Conservation (phyloP, 1,139 yeast species). For the Yamadazyma epiphylla region DNA sequence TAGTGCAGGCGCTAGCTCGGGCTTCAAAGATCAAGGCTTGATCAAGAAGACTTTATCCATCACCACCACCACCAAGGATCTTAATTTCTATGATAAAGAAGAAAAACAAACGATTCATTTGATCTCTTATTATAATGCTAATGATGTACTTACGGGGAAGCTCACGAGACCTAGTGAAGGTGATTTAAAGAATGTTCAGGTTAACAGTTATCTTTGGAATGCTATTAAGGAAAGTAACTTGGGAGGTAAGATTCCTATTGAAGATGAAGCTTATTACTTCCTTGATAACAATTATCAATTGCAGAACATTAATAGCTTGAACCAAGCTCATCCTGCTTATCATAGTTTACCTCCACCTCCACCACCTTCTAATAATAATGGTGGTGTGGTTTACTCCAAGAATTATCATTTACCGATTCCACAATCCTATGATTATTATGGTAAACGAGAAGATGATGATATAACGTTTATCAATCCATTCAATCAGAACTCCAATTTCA, state of each 20-base stretch:
- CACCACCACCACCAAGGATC: conserved; percentile 35
- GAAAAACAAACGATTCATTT: conserved; percentile 61
- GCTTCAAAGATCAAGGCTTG: conserved; percentile 71
- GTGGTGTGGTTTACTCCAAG: conserved; percentile 8
- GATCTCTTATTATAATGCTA: conserved; percentile 72
- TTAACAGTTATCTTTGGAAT: conserved; percentile 58
- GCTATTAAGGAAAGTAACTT: conserved; percentile 59
- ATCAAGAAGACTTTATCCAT: conserved; percentile 80
- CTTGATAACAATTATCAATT: conserved; percentile 46
- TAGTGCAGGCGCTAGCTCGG: conserved; percentile 42
- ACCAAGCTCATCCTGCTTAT: conserved; percentile 5
- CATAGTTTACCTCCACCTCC: conserved; percentile 3
- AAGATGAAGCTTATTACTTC: conserved; percentile 51
- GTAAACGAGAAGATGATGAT: conserved; percentile 15
- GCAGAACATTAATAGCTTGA: conserved; percentile 35
- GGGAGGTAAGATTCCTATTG: conserved; percentile 53
- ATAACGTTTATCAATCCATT: conserved; percentile 22
- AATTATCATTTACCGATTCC: conserved; percentile 15
- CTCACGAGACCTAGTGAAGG: conserved; percentile 59
- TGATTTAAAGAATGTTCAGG: conserved; percentile 46
- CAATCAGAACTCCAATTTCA: conserved; percentile 7
- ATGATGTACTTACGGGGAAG: conserved; percentile 61
- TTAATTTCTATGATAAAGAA: conserved; percentile 22
- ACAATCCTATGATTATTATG: conserved; percentile 12
- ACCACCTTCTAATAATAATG: conserved; percentile 4